Conservation (phyloP, 2,329 filamentous ascomycete genomes). For the Ramularia endophylla region DNA sequence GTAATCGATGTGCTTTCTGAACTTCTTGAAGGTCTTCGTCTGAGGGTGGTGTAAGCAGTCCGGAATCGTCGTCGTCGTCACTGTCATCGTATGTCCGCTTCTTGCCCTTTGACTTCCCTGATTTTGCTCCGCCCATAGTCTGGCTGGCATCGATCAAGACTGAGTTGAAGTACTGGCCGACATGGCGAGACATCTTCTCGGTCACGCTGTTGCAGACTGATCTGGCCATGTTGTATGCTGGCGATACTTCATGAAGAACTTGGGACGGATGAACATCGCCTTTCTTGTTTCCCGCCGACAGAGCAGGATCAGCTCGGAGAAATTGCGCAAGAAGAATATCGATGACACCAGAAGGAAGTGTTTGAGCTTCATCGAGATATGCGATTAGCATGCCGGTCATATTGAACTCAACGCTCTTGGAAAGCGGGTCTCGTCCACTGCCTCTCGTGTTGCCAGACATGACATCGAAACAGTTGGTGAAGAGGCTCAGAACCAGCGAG, state of each 20-base stretch:
- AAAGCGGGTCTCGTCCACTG: conserved; percentile 71
- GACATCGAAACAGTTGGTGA: conserved; percentile 86
- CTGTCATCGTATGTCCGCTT: conserved; percentile 36
- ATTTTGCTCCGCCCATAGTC: conserved; percentile 19
- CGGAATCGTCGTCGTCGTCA: conserved; percentile 37
- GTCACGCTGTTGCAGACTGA: conserved; percentile 82
- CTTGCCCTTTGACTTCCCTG: conserved; percentile 46
- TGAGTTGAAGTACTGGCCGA: conserved; percentile 95
- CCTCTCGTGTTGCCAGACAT: conserved; percentile 72
- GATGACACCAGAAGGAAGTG: conserved; percentile 73
- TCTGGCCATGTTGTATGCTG: conserved; percentile 95
- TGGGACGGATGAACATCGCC: conserved; percentile 34
- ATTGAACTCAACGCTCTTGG: conserved; percentile 89
- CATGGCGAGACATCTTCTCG: conserved; percentile 90
- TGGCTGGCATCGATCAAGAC: conserved; percentile 80
- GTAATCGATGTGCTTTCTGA: conserved; percentile 78
- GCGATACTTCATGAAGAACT: conserved; percentile 71
- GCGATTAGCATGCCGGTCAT: conserved; percentile 81
- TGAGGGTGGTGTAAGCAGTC: conserved; percentile 48
- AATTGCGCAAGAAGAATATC: conserved; percentile 96
- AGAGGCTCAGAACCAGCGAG: conserved; percentile 71
- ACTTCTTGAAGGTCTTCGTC: conserved; percentile 84
- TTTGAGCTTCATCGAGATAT: conserved; percentile 77
- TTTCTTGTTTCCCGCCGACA: conserved; percentile 34
- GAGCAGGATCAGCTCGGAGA: conserved; percentile 69